Evolutionary conservation across 2,329 filamentous ascomycete species (phyloP).

Genomic region (Pezicula radicicola): DNA sequence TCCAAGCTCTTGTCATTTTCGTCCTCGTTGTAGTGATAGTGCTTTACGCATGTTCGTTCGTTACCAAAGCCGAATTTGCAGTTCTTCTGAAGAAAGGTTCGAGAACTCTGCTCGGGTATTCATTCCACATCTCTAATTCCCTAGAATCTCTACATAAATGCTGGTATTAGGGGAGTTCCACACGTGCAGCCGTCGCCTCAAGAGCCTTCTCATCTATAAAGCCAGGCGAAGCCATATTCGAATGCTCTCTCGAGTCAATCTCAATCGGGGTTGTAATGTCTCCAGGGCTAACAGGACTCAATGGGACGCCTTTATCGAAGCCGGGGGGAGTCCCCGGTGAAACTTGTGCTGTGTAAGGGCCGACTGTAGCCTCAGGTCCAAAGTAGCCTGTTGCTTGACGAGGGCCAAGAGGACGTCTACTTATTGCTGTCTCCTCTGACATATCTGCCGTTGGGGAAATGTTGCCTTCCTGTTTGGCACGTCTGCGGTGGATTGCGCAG

Average conservation of each 20-base stretch:
- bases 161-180: slow-evolving; percentile 42
- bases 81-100: too few relatives aligned
- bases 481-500: slow-evolving; percentile 38
- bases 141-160: too few relatives aligned
- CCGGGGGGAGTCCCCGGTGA: slow-evolving; percentile 28
- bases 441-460: slow-evolving; percentile 9
- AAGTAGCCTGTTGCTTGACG: slow-evolving; percentile 23
- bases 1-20: too few relatives aligned
- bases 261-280: slow-evolving; percentile 52
- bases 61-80: too few relatives aligned
- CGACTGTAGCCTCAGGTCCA: slow-evolving; percentile 35
- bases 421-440: slow-evolving; percentile 9
- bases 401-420: slow-evolving; percentile 2
- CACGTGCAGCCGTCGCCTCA: slow-evolving; percentile 31
- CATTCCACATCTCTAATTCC: too few relatives aligned
- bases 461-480: slow-evolving; percentile 16
- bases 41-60: too few relatives aligned
- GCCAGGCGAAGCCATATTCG: slow-evolving; percentile 13
- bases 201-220: slow-evolving; percentile 14
- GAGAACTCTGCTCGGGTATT: too few relatives aligned
- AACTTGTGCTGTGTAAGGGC: slow-evolving; percentile 35
- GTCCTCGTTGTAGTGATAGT: too few relatives aligned
- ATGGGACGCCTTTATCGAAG: slow-evolving; percentile 37
- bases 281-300: slow-evolving; percentile 42
- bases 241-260: slow-evolving; percentile 39